Percentiles rank a stretch among this genome's conserved stretches.
Evolutionary conservation across 257 asterid genomes (phyloP).

Genomic region (Schizonepeta tenuifolia): DNA sequence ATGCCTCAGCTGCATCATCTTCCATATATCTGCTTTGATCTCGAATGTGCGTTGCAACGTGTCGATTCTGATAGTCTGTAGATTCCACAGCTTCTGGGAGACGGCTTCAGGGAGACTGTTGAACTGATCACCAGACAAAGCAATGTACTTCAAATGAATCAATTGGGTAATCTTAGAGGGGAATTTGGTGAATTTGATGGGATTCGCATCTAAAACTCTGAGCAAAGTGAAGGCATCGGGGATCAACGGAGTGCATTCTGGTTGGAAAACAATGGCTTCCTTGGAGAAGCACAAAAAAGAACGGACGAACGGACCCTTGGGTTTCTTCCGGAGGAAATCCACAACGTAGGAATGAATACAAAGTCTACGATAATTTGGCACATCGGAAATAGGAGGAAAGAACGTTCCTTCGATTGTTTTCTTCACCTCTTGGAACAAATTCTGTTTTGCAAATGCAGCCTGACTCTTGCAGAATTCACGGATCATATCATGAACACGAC

Average conservation of each 20-base stretch:
- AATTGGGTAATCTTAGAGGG: conserved; percentile 30
- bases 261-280: conserved; percentile 26
- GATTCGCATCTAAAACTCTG: conserved; percentile 30
- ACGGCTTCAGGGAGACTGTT: conserved; percentile 32
- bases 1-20: conserved; percentile 41
- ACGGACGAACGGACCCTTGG: conserved; percentile 41
- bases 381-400: conserved; percentile 26
- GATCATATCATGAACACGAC: conserved; percentile 58
- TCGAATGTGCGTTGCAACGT: background rate
- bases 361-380: conserved; percentile 41
- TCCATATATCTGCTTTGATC: conserved; percentile 29
- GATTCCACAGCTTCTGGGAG: conserved; percentile 33
- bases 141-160: conserved; percentile 39
- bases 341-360: conserved; percentile 46
- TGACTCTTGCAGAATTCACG: conserved; percentile 53
- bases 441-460: conserved; percentile 35
- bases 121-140: conserved; percentile 34
- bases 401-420: conserved; percentile 30
- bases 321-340: conserved; percentile 33
- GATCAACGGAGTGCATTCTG: conserved; percentile 33
- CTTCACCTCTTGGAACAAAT: conserved; percentile 49
- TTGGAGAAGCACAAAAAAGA: conserved; percentile 47
- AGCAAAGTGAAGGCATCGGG: conserved; percentile 47
- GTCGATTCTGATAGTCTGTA: conserved; percentile 25
- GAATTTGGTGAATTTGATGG: conserved; percentile 35